These are phyloP conservation scores for Talaromyces thailandensis DNA, from an alignment of 495 filamentous ascomycete genomes.

Conservation along the genomic window DNA sequence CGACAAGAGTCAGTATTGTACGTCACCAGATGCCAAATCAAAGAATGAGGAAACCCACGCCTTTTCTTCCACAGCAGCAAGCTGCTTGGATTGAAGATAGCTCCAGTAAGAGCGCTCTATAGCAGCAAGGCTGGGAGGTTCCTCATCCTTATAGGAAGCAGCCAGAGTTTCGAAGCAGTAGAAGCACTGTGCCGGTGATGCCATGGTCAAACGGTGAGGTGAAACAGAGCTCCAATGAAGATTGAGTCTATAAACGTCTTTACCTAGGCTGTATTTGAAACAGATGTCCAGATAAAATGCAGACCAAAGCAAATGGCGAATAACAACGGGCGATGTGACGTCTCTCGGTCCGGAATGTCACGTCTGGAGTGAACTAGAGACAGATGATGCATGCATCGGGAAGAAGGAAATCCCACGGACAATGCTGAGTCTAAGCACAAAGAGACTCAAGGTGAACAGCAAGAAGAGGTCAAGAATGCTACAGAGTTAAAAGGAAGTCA, in stretches of 20 bases:
- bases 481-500: too few relatives aligned
- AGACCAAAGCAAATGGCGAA: background rate
- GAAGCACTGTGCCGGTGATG: conserved; percentile 71
- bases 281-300: background rate
- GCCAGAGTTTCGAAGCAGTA: conserved; percentile 84
- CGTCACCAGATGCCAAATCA: background rate
- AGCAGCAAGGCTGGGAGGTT: conserved; percentile 47
- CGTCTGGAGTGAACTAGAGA: background rate
- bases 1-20: background rate
- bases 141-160: conserved; percentile 52
- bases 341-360: too few relatives aligned
- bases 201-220: conserved; percentile 46
- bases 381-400: background rate
- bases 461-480: background rate
- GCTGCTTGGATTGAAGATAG: conserved; percentile 36
- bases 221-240: background rate
- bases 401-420: background rate
- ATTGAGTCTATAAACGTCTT: background rate
- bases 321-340: too few relatives aligned
- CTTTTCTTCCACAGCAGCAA: conserved; percentile 20
- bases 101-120: conserved; percentile 67
- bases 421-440: background rate
- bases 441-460: background rate
- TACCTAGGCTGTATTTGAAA: background rate
- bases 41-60: conserved; percentile 9